Evolutionary conservation across 306 rosid genomes (phyloP), one percentile per base, ranked within the genome.

Genomic region (Glycyrrhiza uralensis): DNA sequence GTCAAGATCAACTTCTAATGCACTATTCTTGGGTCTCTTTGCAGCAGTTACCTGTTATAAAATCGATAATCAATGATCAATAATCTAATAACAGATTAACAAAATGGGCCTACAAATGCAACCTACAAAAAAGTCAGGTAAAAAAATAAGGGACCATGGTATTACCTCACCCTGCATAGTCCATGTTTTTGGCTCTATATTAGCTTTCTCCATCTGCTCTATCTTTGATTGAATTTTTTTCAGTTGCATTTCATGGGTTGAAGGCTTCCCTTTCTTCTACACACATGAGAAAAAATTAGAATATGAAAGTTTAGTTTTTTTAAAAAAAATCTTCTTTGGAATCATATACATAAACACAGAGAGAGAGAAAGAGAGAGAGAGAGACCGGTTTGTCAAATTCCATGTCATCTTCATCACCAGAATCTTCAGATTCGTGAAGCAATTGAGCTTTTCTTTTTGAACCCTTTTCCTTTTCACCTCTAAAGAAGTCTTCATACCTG

Each of bases 151-250:
- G 69, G 73, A 38, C 50, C 7, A 7, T 3, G 57, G 56, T 13
- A 50, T 74, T 84, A 94, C 99, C 97, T 94, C 99, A 49, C 99
- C 99, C 80, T 71, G 87, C 97, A 94, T 86, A 72, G 90, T 88
- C 99, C 99, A 94, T 18, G 81, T 67, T 82, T 89, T 88, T 47
- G 87, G 93, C 66, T 89, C 93, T 84, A 94, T 19, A 74, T 85
- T 91, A 65, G 92, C 85, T 24, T 78, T 82, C 79, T 94, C 99
- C 96, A 91, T 85, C 82, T 70, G 74, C 77, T 85, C 84, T 83
- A 94, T 91, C 74, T 91, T 71, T 12, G 90, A 75, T 75, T 79
- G 86, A 77, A 81, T 78, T 45, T 80, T 82, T 83, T 60, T 69
- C 23, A 44, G 80, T 80, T 91, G 66, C 78, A 82, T 94, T 82